Evolutionary conservation across 371 early-diverging fungal species (phyloP).

Genomic region (Conidiobolus incongruus): DNA sequence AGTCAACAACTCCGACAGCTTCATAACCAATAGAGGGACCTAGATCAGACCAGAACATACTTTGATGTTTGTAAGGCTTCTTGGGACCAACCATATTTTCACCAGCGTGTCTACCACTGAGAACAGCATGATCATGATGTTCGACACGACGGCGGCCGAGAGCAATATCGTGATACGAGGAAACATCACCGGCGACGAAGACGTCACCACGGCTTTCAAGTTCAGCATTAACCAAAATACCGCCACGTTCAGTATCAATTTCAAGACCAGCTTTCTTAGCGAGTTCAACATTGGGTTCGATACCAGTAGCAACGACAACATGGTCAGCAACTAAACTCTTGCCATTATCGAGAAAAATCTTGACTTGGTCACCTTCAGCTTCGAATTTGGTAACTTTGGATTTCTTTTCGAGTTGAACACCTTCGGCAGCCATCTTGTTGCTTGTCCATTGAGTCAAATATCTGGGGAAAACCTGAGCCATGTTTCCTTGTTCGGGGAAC

Average conservation of each 20-base stretch:
- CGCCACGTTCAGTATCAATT: slow-evolving; percentile 34
- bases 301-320: slow-evolving; percentile 47
- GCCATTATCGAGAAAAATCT: slow-evolving; percentile 20
- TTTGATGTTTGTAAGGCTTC: slow-evolving; percentile 43
- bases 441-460: slow-evolving; percentile 53
- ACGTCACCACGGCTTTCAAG: slow-evolving; percentile 47
- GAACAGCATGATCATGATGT: slow-evolving; percentile 49
- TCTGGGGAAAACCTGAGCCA: slow-evolving; percentile 43
- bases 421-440: slow-evolving; percentile 26
- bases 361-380: slow-evolving; percentile 18
- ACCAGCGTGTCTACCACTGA: slow-evolving; percentile 44
- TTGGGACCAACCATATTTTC: slow-evolving; percentile 37
- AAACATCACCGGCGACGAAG: slow-evolving; percentile 53
- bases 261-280: slow-evolving; percentile 44
- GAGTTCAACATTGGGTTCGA: slow-evolving; percentile 38
- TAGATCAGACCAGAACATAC: slow-evolving; percentile 60
- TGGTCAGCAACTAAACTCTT: slow-evolving; percentile 27
- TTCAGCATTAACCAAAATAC: slow-evolving; percentile 52
- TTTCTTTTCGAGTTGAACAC: slow-evolving; percentile 29
- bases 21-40: slow-evolving; percentile 51
- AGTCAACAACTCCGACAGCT: slow-evolving; percentile 45
- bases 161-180: slow-evolving; percentile 46
- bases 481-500: slow-evolving; percentile 50
- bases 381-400: slow-evolving; percentile 14
- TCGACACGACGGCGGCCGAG: slow-evolving; percentile 55